Conservation (phyloP, 1,284 basidiomycete species). For the Ustilago curta region DNA sequence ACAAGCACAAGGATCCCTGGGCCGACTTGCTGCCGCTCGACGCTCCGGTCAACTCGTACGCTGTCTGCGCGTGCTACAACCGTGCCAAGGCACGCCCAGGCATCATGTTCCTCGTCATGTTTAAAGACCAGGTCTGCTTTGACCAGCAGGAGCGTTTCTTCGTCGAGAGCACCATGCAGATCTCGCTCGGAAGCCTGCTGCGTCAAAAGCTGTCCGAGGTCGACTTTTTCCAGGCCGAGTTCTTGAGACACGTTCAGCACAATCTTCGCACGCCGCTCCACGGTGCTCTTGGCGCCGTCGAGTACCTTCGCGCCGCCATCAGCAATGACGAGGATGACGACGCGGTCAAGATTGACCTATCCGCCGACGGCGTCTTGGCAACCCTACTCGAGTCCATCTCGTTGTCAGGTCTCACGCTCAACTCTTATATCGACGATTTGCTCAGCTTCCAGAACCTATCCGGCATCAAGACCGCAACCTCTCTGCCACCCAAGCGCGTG, state of each 20-base stretch:
- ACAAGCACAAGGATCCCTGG: constrained; percentile 29
- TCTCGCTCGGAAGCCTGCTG: constrained; percentile 41
- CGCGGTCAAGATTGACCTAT: constrained; percentile 43
- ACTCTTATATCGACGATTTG: constrained; percentile 59
- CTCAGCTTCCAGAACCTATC: constrained; percentile 58
- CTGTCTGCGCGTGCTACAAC: constrained; percentile 39
- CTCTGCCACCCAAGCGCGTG: constrained; percentile 8
- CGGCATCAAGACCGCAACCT: constrained; percentile 27
- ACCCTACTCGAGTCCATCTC: constrained; percentile 53
- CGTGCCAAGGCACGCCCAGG: constrained; percentile 34
- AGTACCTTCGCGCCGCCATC: constrained; percentile 49
- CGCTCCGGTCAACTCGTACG: constrained; percentile 27
- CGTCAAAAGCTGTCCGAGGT: constrained; percentile 48
- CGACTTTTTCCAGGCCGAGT: constrained; percentile 56
- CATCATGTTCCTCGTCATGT: constrained; percentile 53
- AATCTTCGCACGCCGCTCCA: constrained; percentile 60
- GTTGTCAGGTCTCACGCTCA: constrained; percentile 52
- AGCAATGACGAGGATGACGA: constrained; percentile 27
- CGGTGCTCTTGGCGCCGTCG: constrained; percentile 58
- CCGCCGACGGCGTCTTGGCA: constrained; percentile 45
- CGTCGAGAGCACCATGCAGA: constrained; percentile 29
- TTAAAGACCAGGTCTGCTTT: constrained; percentile 22
- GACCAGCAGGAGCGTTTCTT: constrained; percentile 51
- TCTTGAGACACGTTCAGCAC: constrained; percentile 57
- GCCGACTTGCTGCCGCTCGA: constrained; percentile 28